A percentile compares a stretch with the other conserved stretches of the same genome.
phyloP scores from a whole-genome alignment of 164 flowering plant species.

The Buxus sempervirens region DNA sequence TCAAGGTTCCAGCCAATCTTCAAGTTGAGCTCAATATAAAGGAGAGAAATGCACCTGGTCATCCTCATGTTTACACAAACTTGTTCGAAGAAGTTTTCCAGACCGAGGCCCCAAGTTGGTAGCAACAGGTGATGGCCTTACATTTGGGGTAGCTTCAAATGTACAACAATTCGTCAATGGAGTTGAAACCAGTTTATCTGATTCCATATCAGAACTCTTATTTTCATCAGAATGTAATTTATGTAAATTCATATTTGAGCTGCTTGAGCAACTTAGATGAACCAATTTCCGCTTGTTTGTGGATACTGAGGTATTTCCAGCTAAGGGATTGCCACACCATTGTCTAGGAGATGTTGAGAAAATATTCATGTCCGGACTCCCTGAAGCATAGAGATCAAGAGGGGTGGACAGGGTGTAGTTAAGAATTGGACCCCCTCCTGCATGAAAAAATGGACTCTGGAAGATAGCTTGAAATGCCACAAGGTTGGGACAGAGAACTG shows the following conservation, averaged over 20 bases:
- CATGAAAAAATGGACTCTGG: slow-evolving; percentile 18
- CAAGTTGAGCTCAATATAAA: background rate
- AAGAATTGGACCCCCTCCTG: slow-evolving; percentile 6
- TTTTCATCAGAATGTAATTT: slow-evolving; percentile 13
- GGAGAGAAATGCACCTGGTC: slow-evolving; percentile 16
- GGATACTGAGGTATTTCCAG: slow-evolving; percentile 10
- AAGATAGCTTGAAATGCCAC: slow-evolving; percentile 19
- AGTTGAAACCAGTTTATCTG: slow-evolving; percentile 1
- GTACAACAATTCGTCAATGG: slow-evolving; percentile 6
- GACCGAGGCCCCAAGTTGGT: slow-evolving; percentile 12
- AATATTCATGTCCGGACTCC: slow-evolving; percentile 15
- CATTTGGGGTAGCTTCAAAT: slow-evolving; percentile 7
- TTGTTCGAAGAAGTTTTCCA: slow-evolving; percentile 8
- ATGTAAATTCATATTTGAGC: slow-evolving; percentile 5
- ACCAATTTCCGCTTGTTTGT: slow-evolving; percentile 18
- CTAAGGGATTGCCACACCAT: slow-evolving; percentile 3
- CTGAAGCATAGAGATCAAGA: background rate
- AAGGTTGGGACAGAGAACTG: slow-evolving; percentile 20
- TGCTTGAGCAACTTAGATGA: slow-evolving; percentile 9
- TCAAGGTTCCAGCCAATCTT: background rate
- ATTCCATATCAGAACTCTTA: slow-evolving; percentile 9
- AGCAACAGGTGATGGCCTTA: slow-evolving; percentile 6
- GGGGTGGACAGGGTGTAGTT: slow-evolving; percentile 9
- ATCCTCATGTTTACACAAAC: slow-evolving; percentile 10
- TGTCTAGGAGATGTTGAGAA: slow-evolving; percentile 10